Evolutionary conservation across 441 rosid species (phyloP).

Genomic region (Pelargonium australe): DNA sequence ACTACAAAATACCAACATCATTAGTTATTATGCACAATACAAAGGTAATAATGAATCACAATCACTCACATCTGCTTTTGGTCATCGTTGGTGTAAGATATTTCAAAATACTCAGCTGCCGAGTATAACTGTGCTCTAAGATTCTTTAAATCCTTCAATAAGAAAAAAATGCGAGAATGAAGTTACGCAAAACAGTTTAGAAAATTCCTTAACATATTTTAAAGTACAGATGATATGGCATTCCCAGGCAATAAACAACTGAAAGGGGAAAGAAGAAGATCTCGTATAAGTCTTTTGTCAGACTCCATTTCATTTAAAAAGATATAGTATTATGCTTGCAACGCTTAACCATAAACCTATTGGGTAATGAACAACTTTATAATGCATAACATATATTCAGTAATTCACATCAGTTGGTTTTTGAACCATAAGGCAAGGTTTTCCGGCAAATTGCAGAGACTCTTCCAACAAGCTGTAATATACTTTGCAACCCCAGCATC

Average conservation of each 20-base stretch:
- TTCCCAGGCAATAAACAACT: not conserved
- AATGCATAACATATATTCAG: not conserved
- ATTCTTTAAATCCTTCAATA: slow-evolving; percentile 69
- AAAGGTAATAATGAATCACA: not conserved
- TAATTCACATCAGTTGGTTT: not conserved
- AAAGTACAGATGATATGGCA: not conserved
- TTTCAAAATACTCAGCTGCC: slow-evolving; percentile 93
- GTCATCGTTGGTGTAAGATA: slow-evolving; percentile 71
- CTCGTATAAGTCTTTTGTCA: not conserved
- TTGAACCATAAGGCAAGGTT: not conserved
- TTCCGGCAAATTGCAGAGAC: not conserved
- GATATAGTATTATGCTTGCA: not conserved
- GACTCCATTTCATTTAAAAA: not conserved
- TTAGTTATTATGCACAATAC: not conserved
- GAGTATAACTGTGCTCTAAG: slow-evolving; percentile 72
- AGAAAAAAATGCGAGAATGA: not conserved
- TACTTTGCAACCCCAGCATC: not conserved
- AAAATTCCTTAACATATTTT: not conserved
- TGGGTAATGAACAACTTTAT: not conserved
- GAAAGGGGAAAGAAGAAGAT: not conserved
- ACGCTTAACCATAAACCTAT: not conserved
- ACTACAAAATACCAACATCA: slow-evolving; percentile 6
- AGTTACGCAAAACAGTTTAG: not conserved
- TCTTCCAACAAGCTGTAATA: not conserved
- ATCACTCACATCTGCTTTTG: slow-evolving; percentile 76